Evolutionary conservation across 1,284 basidiomycete genomes (phyloP), one percentile per base, ranked within the genome.

Genomic region (Ceratobasidium sp.): DNA sequence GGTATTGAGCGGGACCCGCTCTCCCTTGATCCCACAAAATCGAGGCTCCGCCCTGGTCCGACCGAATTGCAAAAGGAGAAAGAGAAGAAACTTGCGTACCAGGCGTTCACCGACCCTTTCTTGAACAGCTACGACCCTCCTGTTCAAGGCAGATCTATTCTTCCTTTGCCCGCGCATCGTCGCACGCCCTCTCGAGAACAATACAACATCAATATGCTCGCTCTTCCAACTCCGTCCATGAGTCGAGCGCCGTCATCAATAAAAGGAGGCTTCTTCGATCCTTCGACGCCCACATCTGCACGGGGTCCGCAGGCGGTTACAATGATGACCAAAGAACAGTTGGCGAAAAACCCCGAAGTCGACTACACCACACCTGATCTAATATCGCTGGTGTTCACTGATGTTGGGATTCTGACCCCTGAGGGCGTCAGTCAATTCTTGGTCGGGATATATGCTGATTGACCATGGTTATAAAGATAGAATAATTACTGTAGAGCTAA

Each of bases 361-460:
- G 92, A 93, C 80, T 93, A 93, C 79, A 93, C 92, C 74, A 90
- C 91, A 90, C 92, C 93, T 74, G 92, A 95, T 82, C 82, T 96
- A 76, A 95, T 97, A 76, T 91, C 92, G 14, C 85, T 96, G 39
- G 91, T 97, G 39, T 93, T 97, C 78, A 94, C 92, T 72, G 95
- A 97, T 76, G 91, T 96, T 30, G 95, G 95, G 41, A 93, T 93
- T 75, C 83, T 97, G 75, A 96, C 95, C 21, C 95, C 95, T 48
- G 91, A 92, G 80, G 94, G 93, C 72, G 94, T 96, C 62, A 94
- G 92, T 79, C 93, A 94, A 80, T 94, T 94, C 79, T 85, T 96
- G 72, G 92, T 96, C 75, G 92, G 92, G 75, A 94, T 96, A 88
- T 96, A 95, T 69, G 69, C 73, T 23, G 74, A 75, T 70, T 75